Evolutionary conservation across 2,329 filamentous ascomycete species (phyloP).

Genomic region (Ophiocordyceps robertsii): DNA sequence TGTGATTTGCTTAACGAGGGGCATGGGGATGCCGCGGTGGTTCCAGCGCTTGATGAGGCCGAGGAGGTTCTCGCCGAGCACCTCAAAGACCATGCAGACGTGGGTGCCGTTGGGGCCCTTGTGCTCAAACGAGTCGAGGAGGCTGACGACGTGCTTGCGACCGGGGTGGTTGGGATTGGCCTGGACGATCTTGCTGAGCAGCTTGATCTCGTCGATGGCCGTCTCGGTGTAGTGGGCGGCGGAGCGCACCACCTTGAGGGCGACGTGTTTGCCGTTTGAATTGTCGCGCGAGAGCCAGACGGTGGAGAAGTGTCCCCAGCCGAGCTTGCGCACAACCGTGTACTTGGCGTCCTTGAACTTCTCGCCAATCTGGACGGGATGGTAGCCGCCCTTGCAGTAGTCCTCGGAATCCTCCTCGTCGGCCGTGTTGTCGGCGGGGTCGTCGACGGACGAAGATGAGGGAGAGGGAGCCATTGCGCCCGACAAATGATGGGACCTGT

Average conservation of each 20-base stretch:
- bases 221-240: slow-evolving; percentile 98
- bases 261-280: slow-evolving; percentile 80
- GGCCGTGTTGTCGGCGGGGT: slow-evolving; percentile 79
- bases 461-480: slow-evolving; percentile 57
- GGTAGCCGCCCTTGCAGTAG: slow-evolving; percentile 98
- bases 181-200: slow-evolving; percentile 91
- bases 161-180: slow-evolving; percentile 92
- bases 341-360: slow-evolving; percentile 97
- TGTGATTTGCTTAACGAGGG: slow-evolving; percentile 94
- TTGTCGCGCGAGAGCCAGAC: slow-evolving; percentile 82
- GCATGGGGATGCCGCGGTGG: slow-evolving; percentile 91
- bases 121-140: slow-evolving; percentile 95
- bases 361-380: slow-evolving; percentile 87
- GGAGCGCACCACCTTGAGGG: slow-evolving; percentile 92
- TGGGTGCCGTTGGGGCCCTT: slow-evolving; percentile 93
- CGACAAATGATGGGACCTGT: slow-evolving; percentile 40
- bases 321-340: slow-evolving; percentile 88
- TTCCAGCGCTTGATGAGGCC: slow-evolving; percentile 98
- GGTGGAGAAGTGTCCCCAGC: slow-evolving; percentile 98
- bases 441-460: slow-evolving; percentile 67
- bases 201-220: slow-evolving; percentile 95
- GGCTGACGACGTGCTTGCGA: slow-evolving; percentile 85
- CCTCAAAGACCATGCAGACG: slow-evolving; percentile 99
- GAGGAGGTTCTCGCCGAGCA: slow-evolving; percentile 85
- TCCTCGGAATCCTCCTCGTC: slow-evolving; percentile 98